Percentiles rank a stretch among this genome's conserved stretches.
phyloP scores from a whole-genome alignment of 2,329 filamentous ascomycete genomes.

The Penicillium sp. region DNA sequence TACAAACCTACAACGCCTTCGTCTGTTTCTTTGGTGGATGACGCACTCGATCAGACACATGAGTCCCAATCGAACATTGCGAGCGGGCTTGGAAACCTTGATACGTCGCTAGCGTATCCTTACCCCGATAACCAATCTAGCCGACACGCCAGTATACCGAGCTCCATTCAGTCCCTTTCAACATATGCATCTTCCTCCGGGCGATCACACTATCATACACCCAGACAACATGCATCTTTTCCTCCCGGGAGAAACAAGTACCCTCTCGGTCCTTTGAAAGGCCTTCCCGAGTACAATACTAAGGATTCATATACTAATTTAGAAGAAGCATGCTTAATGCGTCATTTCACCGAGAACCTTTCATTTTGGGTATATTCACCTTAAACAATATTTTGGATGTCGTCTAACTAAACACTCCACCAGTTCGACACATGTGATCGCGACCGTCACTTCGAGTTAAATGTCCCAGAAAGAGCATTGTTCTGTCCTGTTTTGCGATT shows the following conservation, averaged over 20 bases:
- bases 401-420: background rate
- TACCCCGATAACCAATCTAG: background rate
- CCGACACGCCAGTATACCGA: background rate
- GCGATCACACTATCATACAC: background rate
- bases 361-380: slow-evolving; percentile 8
- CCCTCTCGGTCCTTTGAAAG: slow-evolving; percentile 1
- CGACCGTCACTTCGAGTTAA: slow-evolving; percentile 11
- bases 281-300: background rate
- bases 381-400: background rate
- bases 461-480: slow-evolving; percentile 12
- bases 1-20: background rate
- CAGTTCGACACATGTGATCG: slow-evolving; percentile 15
- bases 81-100: background rate
- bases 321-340: slow-evolving; percentile 11
- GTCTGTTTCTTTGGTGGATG: background rate
- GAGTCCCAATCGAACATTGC: background rate
- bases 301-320: slow-evolving; percentile 2
- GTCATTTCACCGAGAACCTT: slow-evolving; percentile 9
- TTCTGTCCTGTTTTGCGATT: slow-evolving; percentile 14
- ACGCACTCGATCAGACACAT: background rate
- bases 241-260: slow-evolving; percentile 2
- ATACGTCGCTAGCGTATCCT: background rate
- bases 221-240: background rate
- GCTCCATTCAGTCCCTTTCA: background rate
- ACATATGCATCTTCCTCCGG: background rate